phyloP scores from a whole-genome alignment of 1,139 yeast species.

The Yamadazyma atmosphaerica region DNA sequence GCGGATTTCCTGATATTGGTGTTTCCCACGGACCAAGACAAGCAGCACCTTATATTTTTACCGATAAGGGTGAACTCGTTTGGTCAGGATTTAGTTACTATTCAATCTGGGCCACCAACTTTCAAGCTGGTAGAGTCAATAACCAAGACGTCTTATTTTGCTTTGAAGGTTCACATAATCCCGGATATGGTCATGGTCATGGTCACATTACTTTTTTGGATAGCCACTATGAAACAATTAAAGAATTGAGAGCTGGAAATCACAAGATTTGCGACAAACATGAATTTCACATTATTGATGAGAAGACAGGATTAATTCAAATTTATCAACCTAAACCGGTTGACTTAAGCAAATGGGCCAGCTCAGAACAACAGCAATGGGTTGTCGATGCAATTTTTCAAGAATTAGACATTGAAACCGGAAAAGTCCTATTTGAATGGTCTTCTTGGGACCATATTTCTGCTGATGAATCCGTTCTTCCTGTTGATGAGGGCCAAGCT shows the following conservation, averaged over 20 bases:
- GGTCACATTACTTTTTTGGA: constrained; percentile 34
- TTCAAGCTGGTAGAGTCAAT: constrained; percentile 27
- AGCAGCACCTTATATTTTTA: constrained; percentile 33
- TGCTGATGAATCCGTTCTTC: constrained; percentile 29
- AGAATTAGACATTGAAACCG: constrained; percentile 36
- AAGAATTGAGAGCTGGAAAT: constrained; percentile 31
- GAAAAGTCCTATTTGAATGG: constrained; percentile 39
- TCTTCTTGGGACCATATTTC: constrained; percentile 35
- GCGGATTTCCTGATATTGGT: constrained; percentile 23
- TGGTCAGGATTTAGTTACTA: constrained; percentile 34
- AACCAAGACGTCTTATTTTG: constrained; percentile 28
- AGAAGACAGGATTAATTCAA: constrained; percentile 28
- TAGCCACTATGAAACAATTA: constrained; percentile 25
- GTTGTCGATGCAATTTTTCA: constrained; percentile 32
- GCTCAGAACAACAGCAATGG: constrained; percentile 28
- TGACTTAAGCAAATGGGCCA: constrained; percentile 27
- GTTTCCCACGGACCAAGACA: constrained; percentile 24
- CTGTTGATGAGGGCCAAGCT: constrained; percentile 27
- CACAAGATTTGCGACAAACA: constrained; percentile 33
- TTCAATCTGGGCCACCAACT: constrained; percentile 33
- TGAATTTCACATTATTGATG: constrained; percentile 31
- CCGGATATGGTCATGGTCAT: constrained; percentile 35
- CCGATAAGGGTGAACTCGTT: constrained; percentile 31
- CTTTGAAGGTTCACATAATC: constrained; percentile 34
- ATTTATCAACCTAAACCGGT: constrained; percentile 30